phyloP scores from a whole-genome alignment of 768 basidiomycete genomes.

The Amanita subjunquillea region DNA sequence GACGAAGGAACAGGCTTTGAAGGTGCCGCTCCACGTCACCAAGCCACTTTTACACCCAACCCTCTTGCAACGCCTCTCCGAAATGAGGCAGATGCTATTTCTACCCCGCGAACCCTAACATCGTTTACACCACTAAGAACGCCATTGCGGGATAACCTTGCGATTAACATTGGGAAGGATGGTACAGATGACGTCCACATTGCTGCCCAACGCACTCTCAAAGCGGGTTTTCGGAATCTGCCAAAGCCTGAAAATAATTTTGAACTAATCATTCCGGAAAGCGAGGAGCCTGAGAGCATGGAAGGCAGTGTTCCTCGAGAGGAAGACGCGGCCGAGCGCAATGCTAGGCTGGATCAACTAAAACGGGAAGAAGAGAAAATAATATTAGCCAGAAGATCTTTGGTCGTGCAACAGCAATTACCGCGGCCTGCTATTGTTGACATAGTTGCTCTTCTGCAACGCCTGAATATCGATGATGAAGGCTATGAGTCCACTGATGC shows the following conservation, averaged over 20 bases:
- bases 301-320: constrained; percentile 21
- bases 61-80: constrained; percentile 83
- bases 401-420: constrained; percentile 69
- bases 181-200: constrained; percentile 24
- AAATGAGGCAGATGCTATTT: constrained; percentile 16
- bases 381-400: constrained; percentile 73
- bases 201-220: constrained; percentile 64
- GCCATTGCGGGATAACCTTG: constrained; percentile 87
- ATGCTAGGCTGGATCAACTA: constrained; percentile 55
- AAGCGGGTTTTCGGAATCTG: constrained; percentile 71
- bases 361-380: constrained; percentile 72
- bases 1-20: constrained; percentile 86
- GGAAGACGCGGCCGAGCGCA: constrained; percentile 91
- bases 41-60: constrained; percentile 89
- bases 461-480: constrained; percentile 43
- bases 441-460: constrained; percentile 47
- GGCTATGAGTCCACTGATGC: constrained; percentile 36
- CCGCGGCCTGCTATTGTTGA: constrained; percentile 86
- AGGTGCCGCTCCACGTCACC: constrained; percentile 88
- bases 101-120: constrained; percentile 42
- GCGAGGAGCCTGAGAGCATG: constrained; percentile 56
- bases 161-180: constrained; percentile 61
- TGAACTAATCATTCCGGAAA: constrained; percentile 86
- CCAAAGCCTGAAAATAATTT: constrained; percentile 97
- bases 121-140: constrained; percentile 82